Percentiles rank a stretch among this genome's conserved stretches.
phyloP scores from a whole-genome alignment of 805 yeast species.

The Wickerhamiella alocasiicola region DNA sequence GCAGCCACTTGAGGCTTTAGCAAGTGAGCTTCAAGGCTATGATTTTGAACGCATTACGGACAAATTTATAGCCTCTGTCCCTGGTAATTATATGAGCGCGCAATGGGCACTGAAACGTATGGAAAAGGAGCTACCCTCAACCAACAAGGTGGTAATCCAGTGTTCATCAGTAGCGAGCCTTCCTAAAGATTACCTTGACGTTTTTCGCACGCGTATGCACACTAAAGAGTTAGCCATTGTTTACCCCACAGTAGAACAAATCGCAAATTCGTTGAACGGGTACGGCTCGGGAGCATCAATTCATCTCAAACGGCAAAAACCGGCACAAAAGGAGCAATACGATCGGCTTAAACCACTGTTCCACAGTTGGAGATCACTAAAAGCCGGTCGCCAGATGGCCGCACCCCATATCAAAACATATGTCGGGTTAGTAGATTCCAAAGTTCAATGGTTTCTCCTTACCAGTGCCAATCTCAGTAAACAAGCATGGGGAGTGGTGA shows the following conservation, averaged over 20 bases:
- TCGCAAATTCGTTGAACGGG: constrained; percentile 34
- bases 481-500: constrained; percentile 65
- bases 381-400: constrained; percentile 26
- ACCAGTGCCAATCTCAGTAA: constrained; percentile 66
- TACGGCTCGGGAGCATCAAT: constrained; percentile 38
- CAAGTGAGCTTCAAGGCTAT: constrained; percentile 15
- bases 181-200: constrained; percentile 13
- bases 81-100: constrained; percentile 19
- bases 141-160: constrained; percentile 15
- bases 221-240: constrained; percentile 28
- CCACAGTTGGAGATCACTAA: constrained; percentile 33
- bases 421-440: constrained; percentile 33
- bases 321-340: constrained; percentile 29
- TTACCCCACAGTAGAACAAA: constrained; percentile 35
- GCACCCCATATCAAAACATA: constrained; percentile 65
- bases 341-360: constrained; percentile 33
- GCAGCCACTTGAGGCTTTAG: constrained; percentile 13
- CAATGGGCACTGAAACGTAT: constrained; percentile 21
- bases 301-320: constrained; percentile 31
- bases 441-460: constrained; percentile 45
- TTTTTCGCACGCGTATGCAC: constrained; percentile 21
- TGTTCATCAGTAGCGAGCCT: constrained; percentile 24
- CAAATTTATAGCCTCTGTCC: constrained; percentile 24
- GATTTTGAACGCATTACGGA: constrained; percentile 21
- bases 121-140: constrained; percentile 11